Evolutionary conservation across 78 protist species (phyloP).

Genomic region (Tieghemostelium lacteum): DNA sequence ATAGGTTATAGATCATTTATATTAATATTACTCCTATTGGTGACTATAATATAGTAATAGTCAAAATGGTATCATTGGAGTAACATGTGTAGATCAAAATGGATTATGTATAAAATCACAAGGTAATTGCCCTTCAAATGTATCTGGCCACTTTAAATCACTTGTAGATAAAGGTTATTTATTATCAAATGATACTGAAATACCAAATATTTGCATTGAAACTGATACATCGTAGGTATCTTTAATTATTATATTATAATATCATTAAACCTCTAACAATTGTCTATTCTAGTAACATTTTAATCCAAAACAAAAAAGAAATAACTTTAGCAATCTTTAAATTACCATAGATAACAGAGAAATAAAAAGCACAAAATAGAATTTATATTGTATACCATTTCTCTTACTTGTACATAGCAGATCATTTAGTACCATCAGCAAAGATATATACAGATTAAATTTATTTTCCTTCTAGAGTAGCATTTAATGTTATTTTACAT

Average conservation of each 20-base stretch:
- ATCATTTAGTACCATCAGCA: too few relatives aligned
- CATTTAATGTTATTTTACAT: too few relatives aligned
- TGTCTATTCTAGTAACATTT: slow-evolving; percentile 30
- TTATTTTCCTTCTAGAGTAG: too few relatives aligned
- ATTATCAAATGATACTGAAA: background rate
- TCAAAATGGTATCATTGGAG: slow-evolving; percentile 52
- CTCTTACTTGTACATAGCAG: too few relatives aligned
- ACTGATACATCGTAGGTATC: slow-evolving; percentile 56
- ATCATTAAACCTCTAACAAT: background rate
- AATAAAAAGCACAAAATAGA: too few relatives aligned
- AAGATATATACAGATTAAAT: too few relatives aligned
- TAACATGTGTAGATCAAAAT: slow-evolving; percentile 14
- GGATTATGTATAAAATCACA: slow-evolving; percentile 64
- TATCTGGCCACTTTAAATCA: slow-evolving; percentile 51
- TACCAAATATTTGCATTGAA: slow-evolving; percentile 38
- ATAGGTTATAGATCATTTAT: background rate
- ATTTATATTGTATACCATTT: too few relatives aligned
- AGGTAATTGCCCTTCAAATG: slow-evolving; percentile 12
- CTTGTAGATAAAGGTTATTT: slow-evolving; percentile 16
- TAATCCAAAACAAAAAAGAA: slow-evolving; percentile 40
- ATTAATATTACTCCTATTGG: background rate
- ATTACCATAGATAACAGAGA: slow-evolving; percentile 55
- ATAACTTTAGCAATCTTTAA: slow-evolving; percentile 42
- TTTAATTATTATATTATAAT: background rate
- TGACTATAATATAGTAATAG: background rate